Evolutionary conservation across 1,139 yeast genomes (phyloP).

Genomic region (Keqinozyma sinolaborantium): DNA sequence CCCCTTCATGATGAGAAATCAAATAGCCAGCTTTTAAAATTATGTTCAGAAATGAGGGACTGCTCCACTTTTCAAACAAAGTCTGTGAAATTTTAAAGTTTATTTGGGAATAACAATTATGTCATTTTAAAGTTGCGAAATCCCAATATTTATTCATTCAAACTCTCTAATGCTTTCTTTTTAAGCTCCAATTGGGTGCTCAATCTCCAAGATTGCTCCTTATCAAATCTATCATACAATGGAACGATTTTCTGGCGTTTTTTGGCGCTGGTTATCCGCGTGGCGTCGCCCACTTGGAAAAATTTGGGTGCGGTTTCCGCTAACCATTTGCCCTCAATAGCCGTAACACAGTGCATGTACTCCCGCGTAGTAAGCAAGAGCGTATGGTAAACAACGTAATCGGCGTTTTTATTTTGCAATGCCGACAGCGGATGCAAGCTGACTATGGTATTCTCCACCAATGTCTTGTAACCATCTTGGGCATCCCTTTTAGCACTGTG

Average conservation of each 20-base stretch:
- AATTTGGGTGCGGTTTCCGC: constrained; percentile 83
- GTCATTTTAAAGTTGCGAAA: background rate
- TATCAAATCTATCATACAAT: constrained; percentile 51
- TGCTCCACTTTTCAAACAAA: background rate
- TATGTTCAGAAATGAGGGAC: too few species aligned
- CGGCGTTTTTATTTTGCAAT: constrained; percentile 68
- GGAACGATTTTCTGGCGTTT: constrained; percentile 59
- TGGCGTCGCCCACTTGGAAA: constrained; percentile 59
- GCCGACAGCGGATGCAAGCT: constrained; percentile 88
- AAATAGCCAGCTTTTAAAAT: too few species aligned
- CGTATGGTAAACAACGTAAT: constrained; percentile 82
- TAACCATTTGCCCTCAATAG: constrained; percentile 83
- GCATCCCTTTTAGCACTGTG: constrained; percentile 79
- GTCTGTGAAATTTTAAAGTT: background rate
- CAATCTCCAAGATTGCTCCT: constrained; percentile 46
- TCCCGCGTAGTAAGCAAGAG: constrained; percentile 79
- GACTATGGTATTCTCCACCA: constrained; percentile 75
- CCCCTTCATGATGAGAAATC: constrained; percentile 15
- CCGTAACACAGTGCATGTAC: constrained; percentile 86
- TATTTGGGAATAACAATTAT: too few species aligned
- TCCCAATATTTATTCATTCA: background rate
- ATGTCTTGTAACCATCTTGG: constrained; percentile 66
- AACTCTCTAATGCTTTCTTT: constrained; percentile 23
- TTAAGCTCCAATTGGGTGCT: constrained; percentile 34
- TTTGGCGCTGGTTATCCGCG: constrained; percentile 24